Conservation (phyloP, 2,329 filamentous ascomycete genomes). For the Aspergillus versicolor region DNA sequence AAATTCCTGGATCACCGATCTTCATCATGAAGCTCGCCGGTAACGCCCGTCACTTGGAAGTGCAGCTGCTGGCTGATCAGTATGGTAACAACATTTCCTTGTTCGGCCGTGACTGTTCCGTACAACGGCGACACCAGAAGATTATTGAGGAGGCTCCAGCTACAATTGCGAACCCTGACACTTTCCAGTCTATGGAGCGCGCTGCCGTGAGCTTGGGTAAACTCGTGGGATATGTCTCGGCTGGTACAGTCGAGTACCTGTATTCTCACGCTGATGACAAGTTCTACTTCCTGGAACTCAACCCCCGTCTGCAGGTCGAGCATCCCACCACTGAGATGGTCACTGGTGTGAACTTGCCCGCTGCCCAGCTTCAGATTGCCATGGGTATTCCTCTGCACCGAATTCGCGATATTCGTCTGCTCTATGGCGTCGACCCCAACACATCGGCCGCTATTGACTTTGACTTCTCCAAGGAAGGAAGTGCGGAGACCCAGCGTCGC, state of each 20-base stretch:
- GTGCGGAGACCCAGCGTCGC: constrained; percentile 78
- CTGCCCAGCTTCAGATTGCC: constrained; percentile 95
- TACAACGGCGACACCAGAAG: constrained; percentile 97
- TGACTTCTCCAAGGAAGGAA: constrained; percentile 85
- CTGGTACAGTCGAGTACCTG: constrained; percentile 97
- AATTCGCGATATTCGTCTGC: constrained; percentile 90
- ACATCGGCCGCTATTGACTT: constrained; percentile 88
- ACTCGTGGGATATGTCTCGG: constrained; percentile 96
- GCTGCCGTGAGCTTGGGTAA: constrained; percentile 90
- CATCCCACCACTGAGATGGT: constrained; percentile 99
- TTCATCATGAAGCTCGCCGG: constrained; percentile 99
- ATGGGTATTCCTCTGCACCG: constrained; percentile 97
- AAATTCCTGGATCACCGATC: constrained; percentile 97
- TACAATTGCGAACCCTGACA: constrained; percentile 84
- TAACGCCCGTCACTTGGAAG: constrained; percentile 93
- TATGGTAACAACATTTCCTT: constrained; percentile 99
- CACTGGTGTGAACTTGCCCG: constrained; percentile 92
- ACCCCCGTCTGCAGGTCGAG: constrained; percentile 98
- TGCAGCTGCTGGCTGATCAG: constrained; percentile 95
- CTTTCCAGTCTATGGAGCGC: constrained; percentile 95
- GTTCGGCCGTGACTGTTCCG: constrained; percentile 97
- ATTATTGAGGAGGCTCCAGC: constrained; percentile 99
- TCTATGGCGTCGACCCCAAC: constrained; percentile 94
- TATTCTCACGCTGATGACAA: constrained; percentile 98
- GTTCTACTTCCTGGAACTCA: constrained; percentile 98